Conservation (phyloP, 2,329 filamentous ascomycete genomes). For the Penicillium sp. region DNA sequence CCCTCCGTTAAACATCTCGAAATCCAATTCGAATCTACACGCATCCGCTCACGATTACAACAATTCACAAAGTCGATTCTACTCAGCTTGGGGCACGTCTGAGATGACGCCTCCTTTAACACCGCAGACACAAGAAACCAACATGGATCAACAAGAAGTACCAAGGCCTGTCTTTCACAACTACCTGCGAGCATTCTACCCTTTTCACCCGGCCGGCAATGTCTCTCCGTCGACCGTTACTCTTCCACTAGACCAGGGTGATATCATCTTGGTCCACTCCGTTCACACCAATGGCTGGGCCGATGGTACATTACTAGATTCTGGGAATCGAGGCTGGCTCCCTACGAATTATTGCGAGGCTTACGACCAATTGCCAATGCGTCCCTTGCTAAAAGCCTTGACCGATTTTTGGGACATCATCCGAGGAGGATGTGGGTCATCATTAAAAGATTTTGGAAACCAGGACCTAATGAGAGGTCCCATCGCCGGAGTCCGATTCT, state of each 20-base stretch:
- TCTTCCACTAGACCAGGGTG: conserved; percentile 82
- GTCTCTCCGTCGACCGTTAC: conserved; percentile 85
- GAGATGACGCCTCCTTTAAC: conserved; percentile 79
- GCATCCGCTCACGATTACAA: conserved; percentile 12
- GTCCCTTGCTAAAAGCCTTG: conserved; percentile 78
- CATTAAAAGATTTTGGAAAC: conserved; percentile 77
- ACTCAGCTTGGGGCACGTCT: conserved; percentile 28
- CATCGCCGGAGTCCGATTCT: conserved; percentile 86
- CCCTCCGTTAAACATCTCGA: conserved; percentile 41
- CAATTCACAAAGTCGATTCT: conserved; percentile 22
- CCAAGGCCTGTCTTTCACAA: conserved; percentile 78
- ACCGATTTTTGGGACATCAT: conserved; percentile 92
- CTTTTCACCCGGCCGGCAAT: conserved; percentile 78
- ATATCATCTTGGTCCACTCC: conserved; percentile 91
- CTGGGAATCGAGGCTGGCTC: conserved; percentile 88
- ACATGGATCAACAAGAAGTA: conserved; percentile 45
- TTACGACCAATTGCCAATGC: conserved; percentile 87
- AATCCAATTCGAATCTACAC: conserved; percentile 32
- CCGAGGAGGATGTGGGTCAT: conserved; percentile 72
- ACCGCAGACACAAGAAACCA: conserved; percentile 64
- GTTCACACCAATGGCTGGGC: conserved; percentile 99
- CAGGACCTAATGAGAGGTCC: conserved; percentile 94
- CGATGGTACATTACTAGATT: conserved; percentile 84
- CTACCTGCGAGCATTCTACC: conserved; percentile 91
- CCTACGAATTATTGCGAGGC: conserved; percentile 98